Evolutionary conservation across 108 stramenopile genomes (phyloP).

Genomic region (Cyclotella atomus): DNA sequence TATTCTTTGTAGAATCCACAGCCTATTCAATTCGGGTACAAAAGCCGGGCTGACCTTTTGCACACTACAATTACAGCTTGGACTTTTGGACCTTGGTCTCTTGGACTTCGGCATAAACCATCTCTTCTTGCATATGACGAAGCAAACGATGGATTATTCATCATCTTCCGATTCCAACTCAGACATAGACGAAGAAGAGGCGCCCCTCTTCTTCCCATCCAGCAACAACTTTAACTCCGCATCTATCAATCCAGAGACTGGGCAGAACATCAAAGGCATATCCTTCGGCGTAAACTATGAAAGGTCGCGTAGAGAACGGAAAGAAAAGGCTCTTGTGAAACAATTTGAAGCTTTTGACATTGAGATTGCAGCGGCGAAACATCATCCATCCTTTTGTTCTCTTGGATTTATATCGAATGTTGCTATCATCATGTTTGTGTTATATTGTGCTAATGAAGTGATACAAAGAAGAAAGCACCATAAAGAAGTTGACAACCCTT

Average conservation of each 20-base stretch:
- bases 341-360: slow-evolving; percentile 7
- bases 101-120: too few relatives aligned
- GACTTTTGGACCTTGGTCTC: too few relatives aligned
- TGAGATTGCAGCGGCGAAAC: background rate
- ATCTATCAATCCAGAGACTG: background rate
- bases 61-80: too few relatives aligned
- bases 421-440: background rate
- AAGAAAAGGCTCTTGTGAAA: background rate
- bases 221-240: slow-evolving; percentile 21
- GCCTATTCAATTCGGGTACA: too few relatives aligned
- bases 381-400: background rate
- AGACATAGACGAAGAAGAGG: slow-evolving; percentile 16
- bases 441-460: background rate
- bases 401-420: background rate
- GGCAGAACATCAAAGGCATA: background rate
- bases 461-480: background rate
- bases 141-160: slow-evolving; percentile 11
- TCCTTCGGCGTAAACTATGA: slow-evolving; percentile 10
- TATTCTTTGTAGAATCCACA: too few relatives aligned
- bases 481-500: background rate
- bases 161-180: slow-evolving; percentile 17
- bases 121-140: too few relatives aligned
- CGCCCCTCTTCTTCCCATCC: slow-evolving; percentile 9
- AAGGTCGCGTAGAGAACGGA: slow-evolving; percentile 6
- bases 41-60: too few relatives aligned